Evolutionary conservation across 2,329 filamentous ascomycete species (phyloP), one percentile per base, ranked within the genome.

Genomic region (Diaporthe citri): DNA sequence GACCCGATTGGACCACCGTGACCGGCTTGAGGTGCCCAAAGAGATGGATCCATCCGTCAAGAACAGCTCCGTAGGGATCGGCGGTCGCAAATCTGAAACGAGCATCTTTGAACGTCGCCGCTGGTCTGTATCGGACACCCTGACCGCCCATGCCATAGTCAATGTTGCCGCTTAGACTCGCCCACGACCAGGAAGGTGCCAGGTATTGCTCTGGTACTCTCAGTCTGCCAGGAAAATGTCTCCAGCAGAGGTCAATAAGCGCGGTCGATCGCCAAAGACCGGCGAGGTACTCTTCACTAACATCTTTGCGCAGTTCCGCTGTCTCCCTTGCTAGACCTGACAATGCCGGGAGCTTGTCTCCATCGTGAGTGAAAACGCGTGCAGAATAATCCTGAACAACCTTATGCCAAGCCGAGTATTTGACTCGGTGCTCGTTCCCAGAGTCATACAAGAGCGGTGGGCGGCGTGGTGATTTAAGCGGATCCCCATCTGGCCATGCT

Each of bases 181-280:
- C 66, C 66, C 66, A 70, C 20, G 66, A 70, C 66, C 48, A 70
- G 5, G 48, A 70, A 1, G 66, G 66, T 25, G 66, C 66, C 36
- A 51, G 15, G 12, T 70, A 70, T 3, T 55, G 7, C 22, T 51
- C 4, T 55, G 66, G 13, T 25, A 39, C 9, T 22, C 5, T 41
- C 4, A 22, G 22, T 2, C 22, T 13, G 20, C 4, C 8, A 5
- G n/a, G n/a, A n/a, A n/a, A n/a, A n/a, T n/a, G n/a, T n/a, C n/a
- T 8, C 56, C 56, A 60, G 12, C 56, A 60, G 12, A 60, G 56
- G 3, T 17, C 56, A 15, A 0, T 0, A 41, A 15, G 22, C 4
- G 28, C 17, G 8, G 56, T 60, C 34, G 56, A 60, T 9, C 22
- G 34, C 56, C 56, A 60, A 10, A 60, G 34, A 10, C 56, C 56